These are phyloP conservation scores for Coemansia interrupta DNA, from an alignment of 192 early-diverging fungal genomes.

Conservation along the genomic window DNA sequence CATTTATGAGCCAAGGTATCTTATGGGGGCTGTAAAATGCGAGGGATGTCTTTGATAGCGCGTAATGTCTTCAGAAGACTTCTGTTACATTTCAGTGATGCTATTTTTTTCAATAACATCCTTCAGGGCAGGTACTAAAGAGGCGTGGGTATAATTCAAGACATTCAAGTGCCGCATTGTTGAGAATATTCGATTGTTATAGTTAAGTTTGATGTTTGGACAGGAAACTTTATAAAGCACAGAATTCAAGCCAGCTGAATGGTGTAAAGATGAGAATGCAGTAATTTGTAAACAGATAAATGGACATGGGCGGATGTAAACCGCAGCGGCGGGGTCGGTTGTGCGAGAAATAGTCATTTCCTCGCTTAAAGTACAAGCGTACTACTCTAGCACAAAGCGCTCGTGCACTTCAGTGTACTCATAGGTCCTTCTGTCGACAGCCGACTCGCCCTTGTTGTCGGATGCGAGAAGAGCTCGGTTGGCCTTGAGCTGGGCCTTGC, in stretches of 20 bases:
- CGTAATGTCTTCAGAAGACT: no score
- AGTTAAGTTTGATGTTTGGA: no score
- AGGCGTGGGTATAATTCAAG: no score
- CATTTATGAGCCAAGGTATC: no score
- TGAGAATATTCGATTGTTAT: no score
- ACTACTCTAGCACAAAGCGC: slow-evolving; percentile 45
- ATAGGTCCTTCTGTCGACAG: slow-evolving; percentile 8
- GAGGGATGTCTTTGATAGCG: no score
- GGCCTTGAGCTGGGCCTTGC: slow-evolving; percentile 65
- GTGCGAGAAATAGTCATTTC: background rate
- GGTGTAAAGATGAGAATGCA: slow-evolving; percentile 3
- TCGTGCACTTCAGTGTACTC: slow-evolving; percentile 54
- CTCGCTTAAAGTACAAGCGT: background rate
- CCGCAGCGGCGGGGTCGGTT: background rate
- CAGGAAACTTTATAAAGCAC: no score
- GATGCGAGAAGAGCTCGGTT: slow-evolving; percentile 19
- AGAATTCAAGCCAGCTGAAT: slow-evolving; percentile 2
- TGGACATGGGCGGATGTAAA: background rate
- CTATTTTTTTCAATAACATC: no score
- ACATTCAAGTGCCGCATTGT: no score
- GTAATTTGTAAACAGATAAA: background rate
- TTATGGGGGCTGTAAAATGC: no score
- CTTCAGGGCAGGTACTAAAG: no score
- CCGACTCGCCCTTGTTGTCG: slow-evolving; percentile 7
- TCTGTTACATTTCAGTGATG: no score